Conservation (phyloP, 139 green algal species). For the Nannochloris sp. region DNA sequence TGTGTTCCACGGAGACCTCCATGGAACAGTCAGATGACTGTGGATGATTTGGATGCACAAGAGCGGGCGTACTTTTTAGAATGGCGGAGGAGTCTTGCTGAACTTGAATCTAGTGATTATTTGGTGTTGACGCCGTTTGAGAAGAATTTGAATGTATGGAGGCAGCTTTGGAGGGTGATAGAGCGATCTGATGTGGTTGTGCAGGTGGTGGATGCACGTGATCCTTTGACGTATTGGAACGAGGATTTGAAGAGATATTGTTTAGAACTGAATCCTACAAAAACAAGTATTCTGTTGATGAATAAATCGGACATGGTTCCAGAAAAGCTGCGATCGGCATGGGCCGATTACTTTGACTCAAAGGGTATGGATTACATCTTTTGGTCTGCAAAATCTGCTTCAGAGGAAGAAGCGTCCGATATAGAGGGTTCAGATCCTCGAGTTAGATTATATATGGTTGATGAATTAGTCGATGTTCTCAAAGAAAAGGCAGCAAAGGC, state of each 20-base stretch:
- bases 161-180: slow-evolving; percentile 96
- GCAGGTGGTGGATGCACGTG: slow-evolving; percentile 89
- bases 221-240: slow-evolving; percentile 89
- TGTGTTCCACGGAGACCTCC: slow-evolving; percentile 64
- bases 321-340: slow-evolving; percentile 41
- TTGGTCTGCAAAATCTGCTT: slow-evolving; percentile 62
- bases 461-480: slow-evolving; percentile 35
- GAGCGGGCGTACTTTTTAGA: slow-evolving; percentile 70
- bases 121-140: slow-evolving; percentile 96
- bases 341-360: slow-evolving; percentile 80
- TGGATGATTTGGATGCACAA: slow-evolving; percentile 73
- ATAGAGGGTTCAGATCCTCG: slow-evolving; percentile 13
- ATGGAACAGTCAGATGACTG: slow-evolving; percentile 63
- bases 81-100: slow-evolving; percentile 74
- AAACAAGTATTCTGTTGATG: slow-evolving; percentile 78
- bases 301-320: slow-evolving; percentile 98
- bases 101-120: slow-evolving; percentile 77
- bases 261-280: slow-evolving; percentile 49
- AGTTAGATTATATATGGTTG: slow-evolving; percentile 33
- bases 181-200: slow-evolving; percentile 89
- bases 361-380: slow-evolving; percentile 62
- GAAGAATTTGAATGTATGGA: slow-evolving; percentile 99
- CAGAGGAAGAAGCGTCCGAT: slow-evolving; percentile 19
- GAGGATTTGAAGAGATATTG: slow-evolving; percentile 74
- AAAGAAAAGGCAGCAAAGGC: slow-evolving; percentile 17